Evolutionary conservation across 75 land plant genomes (phyloP), one percentile per base, ranked within the genome.

Genomic region (Selaginella tamariscina): DNA sequence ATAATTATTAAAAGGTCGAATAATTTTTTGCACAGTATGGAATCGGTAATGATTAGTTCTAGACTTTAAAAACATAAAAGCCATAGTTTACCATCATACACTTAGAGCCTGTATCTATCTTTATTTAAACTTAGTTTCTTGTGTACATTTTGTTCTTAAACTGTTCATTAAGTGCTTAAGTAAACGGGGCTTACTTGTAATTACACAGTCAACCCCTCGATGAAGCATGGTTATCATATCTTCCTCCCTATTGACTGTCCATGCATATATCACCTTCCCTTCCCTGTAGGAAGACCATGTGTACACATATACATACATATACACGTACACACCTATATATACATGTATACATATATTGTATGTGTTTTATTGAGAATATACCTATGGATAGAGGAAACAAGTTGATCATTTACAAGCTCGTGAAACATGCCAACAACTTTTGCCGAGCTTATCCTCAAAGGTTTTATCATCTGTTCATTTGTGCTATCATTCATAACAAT

Each of bases 241-340:
- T 1, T 74, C 71, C 9, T 30, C 67, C 57, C 84, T 85, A 75
- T 92, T 91, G 26, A 92, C 97, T 0, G 97, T 92, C 97, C 97
- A 92, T 0, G 86, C 86, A 77, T 82, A 86, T 1, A 84, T 82
- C 78, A 81, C 84, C 74, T 86, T 86, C 0, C 76, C 75, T 63
- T 80, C 84, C 80, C 95, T 86, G 79, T n/a, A 39, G 49, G 15
- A 15, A 39, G 49, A 39, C 49, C 15, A 39, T 39, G 15, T 31
- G 32, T n/a, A 24, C 64, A n/a, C 64, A 15, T 8, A 9, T 23
- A 60, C 64, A 60, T n/a, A 24, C 18, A 60, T 60, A 9, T 20
- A n/a, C 64, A 60, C 23, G 64, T 24, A n/a, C 13, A n/a, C n/a
- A n/a, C 24, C 23, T 9, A 9, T n/a, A n/a, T n/a, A n/a, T n/a